Base-by-base conservation (phyloP, 2,329 filamentous ascomycete species). In the Aspergillus latus region DNA sequence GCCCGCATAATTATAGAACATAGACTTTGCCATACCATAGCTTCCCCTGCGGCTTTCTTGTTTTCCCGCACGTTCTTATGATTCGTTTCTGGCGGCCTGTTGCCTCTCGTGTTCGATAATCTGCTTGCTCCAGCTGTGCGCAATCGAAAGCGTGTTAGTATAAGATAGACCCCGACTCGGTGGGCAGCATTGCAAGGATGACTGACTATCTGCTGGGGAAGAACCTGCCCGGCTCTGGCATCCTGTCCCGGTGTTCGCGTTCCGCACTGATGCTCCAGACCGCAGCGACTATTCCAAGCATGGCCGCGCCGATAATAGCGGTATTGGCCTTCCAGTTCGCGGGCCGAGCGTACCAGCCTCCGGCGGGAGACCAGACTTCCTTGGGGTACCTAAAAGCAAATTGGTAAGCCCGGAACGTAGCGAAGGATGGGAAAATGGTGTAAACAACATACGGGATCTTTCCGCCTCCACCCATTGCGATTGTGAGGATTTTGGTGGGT, bases 291-390 rank as follows among this genome's bases (percentile, higher is more conserved):
- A 95, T 82, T 61, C 88, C 87, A 64, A 88, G 64, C 50, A 94
- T 80, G 55, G 88, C 83, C 47, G 80, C 82, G 58, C 84, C 84
- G 72, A 92, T 86, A 64, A 94, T 81, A 54, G 88, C 82, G 4
- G 94, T 99, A 81, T 99, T 99, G 69, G 80, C 79, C 75, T 89
- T 94, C 94, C 94, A 99, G 83, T 99, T 99, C 65, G 84, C 82
- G 52, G 94, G 94, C 75, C 96, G 93, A 53, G 88, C 80, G 78
- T 99, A 99, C 94, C 94, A 99, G 78, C 94, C 94, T 83, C 94
- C 94, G 64, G 93, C 83, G 60, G 94, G 94, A 71, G 94, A 97
- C 94, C 94, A 99, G 83, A 99, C 91, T 83, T 99, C 93, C 83
- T 96, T 97, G 76, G 92, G 92, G 79, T 96, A 96, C 72, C 91